phyloP scores from a whole-genome alignment of 192 early-diverging fungal species.

The Coemansia sp. region DNA sequence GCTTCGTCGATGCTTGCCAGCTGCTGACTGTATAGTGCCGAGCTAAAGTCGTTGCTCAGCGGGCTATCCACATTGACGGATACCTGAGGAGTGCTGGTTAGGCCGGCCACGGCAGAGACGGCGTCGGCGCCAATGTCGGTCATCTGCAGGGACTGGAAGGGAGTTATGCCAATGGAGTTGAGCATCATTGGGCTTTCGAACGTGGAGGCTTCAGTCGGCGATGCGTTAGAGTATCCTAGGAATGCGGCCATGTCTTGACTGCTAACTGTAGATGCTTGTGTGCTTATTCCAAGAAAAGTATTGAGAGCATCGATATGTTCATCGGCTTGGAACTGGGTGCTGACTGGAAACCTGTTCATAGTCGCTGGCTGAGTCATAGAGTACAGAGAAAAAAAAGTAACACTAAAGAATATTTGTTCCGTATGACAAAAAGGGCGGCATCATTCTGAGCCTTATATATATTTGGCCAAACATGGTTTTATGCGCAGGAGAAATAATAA shows the following conservation, averaged over 20 bases:
- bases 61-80: too few relatives aligned
- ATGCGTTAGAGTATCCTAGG: conserved; percentile 14
- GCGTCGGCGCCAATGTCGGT: conserved; percentile 21
- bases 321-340: conserved; percentile 18
- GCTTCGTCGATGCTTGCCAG: background rate
- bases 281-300: conserved; percentile 27
- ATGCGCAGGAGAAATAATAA: background rate
- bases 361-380: too few relatives aligned
- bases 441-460: too few relatives aligned
- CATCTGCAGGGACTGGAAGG: conserved; percentile 34
- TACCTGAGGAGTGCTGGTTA: conserved; percentile 5
- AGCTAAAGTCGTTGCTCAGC: background rate
- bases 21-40: conserved; percentile 4
- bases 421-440: too few relatives aligned
- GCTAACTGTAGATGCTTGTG: conserved; percentile 4
- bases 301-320: conserved; percentile 36
- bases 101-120: conserved; percentile 9
- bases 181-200: conserved; percentile 25
- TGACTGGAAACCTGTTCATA: conserved; percentile 2
- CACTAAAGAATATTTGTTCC: background rate
- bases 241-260: conserved; percentile 38
- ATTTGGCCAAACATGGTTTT: too few relatives aligned
- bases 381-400: too few relatives aligned
- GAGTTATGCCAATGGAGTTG: conserved; percentile 33
- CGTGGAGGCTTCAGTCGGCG: background rate